Evolutionary conservation across 2,329 filamentous ascomycete species (phyloP).

Genomic region (Cercospora sp.): DNA sequence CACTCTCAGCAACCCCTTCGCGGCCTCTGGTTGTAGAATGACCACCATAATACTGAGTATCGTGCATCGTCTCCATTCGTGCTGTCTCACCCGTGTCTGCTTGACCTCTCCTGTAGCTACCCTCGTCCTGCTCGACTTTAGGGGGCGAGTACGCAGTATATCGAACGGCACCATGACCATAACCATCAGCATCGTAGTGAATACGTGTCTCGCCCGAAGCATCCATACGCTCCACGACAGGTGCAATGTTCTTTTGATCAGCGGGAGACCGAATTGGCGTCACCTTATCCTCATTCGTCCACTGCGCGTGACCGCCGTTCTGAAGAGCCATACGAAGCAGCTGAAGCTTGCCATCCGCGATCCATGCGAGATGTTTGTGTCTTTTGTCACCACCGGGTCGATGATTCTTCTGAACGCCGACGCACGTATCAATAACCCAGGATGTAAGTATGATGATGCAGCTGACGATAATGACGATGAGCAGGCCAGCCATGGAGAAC

Average conservation of each 20-base stretch:
- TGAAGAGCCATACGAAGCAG: not conserved
- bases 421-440: constrained; percentile 6
- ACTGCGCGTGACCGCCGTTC: not conserved
- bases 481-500: not conserved
- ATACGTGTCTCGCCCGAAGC: not conserved
- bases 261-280: not conserved
- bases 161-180: not conserved
- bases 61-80: not conserved
- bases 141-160: not conserved
- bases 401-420: not conserved
- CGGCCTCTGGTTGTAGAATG: not conserved
- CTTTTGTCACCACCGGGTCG: not conserved
- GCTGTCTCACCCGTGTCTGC: not conserved
- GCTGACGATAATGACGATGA: constrained; percentile 9
- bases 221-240: not conserved
- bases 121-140: not conserved
- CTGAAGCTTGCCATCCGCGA: not conserved
- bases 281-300: not conserved
- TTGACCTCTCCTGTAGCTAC: not conserved
- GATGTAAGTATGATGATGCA: constrained; percentile 13
- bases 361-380: not conserved
- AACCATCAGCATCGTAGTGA: not conserved
- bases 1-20: not conserved
- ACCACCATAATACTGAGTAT: not conserved
- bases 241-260: not conserved